Evolutionary conservation across 2,329 filamentous ascomycete genomes (phyloP), one percentile per base, ranked within the genome.

Genomic region (Colletotrichum euphorbiae): DNA sequence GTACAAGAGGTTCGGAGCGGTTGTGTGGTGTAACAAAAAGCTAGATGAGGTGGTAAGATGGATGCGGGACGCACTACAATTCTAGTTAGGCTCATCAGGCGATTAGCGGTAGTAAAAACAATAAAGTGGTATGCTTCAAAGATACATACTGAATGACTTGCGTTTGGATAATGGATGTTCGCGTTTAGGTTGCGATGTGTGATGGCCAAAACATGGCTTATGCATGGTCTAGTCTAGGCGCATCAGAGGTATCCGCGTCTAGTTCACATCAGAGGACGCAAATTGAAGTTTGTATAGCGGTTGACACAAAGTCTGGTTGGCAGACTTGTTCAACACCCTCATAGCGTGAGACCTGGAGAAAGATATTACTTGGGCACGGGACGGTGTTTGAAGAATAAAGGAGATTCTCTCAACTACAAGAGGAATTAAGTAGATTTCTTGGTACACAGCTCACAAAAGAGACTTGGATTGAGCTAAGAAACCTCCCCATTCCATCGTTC

Each of bases 381-480:
- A 24, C 38, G 42, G 19, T n/a, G 15, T 31, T 45, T 68, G 54
- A 68, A 68, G 65, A 60, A 68, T 65, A 65, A 68, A 68, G 61
- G 65, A 68, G 65, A 68, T 68, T 68, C 65, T 65, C 65, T 68
- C 65, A 69, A 75, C 74, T 78, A 79, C 76, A 80, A 80, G 79
- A 81, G 77, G 78, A 83, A 83, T 80, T 80, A 80, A 80, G 78
- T 80, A 80, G 75, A 82, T 82, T 82, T 84, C 83, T 82, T 87
- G 82, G 80, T 88, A 88, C 86, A 88, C 84, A 86, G 84, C 83
- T 85, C 85, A 85, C 83, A 86, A 84, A 85, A 78, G 82, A 84
- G 82, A 85, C 82, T 85, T 79, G 54, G 78, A 83, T 82, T 83
- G 84, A 86, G 84, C 81, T 82, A 82, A 81, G 76, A 82, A 82